Evolutionary conservation across 2,329 filamentous ascomycete genomes (phyloP), one percentile per base, ranked within the genome.

Genomic region (Aspergillus vadensis): DNA sequence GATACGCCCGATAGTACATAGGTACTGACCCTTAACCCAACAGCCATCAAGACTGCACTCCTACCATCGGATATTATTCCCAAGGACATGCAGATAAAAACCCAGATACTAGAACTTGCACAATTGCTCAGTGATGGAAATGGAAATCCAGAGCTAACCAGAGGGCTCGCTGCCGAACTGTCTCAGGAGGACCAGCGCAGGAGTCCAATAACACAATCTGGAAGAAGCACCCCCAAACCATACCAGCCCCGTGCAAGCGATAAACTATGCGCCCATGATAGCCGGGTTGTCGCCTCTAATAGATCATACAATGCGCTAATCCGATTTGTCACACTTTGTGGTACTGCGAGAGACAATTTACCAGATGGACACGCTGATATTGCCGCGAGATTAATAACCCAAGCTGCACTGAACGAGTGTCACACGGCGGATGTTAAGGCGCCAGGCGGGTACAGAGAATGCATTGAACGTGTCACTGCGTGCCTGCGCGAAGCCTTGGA

Each of bases 401-500:
- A 85, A 60, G 78, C 81, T 38, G 76, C 76, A 8, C 62, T 83
- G 4, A 83, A 85, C 68, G 80, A 83, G 58, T 79, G 79, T 55
- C 66, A 78, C 3, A 63, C 77, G 4, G 77, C 73, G 55, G 78
- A 76, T 7, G 70, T 68, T 4, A 69, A n/a, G 15, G 54, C 69
- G n/a, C 71, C 73, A 58, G 67, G 4, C 75, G 80, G 21, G 62
- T 72, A 82, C 21, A 70, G 76, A 25, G 75, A 80, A 30, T 77
- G 80, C 3, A 83, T 82, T 63, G 72, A 78, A 1, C 83, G 81
- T 76, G 79, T 78, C 12, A 41, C 69, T 64, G 67, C 36, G 39
- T 65, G 75, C 74, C 63, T 76, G 69, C 36, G 65, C 57, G 25
- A 69, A 77, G 61, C 79, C 77, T 60, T 72, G 65, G 61, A 69